A percentile compares a stretch with the other conserved stretches of the same genome.
Evolutionary conservation across 2,329 filamentous ascomycete genomes (phyloP).

Genomic region (Verticillium alfalfae): DNA sequence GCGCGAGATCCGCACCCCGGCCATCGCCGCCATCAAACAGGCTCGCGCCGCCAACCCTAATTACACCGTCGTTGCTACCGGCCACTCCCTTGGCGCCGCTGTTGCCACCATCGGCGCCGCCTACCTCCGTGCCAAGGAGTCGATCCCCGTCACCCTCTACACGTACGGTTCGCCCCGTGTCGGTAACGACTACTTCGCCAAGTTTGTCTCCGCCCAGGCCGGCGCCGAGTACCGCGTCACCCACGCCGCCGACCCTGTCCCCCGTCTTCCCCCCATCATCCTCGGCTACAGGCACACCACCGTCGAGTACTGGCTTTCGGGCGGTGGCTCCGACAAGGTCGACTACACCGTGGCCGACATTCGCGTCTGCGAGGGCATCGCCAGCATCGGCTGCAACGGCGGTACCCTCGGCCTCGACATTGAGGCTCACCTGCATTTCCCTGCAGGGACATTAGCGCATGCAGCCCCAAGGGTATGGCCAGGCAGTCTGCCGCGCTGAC

Average conservation of each 20-base stretch:
- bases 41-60: slow-evolving; percentile 40
- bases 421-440: slow-evolving; percentile 40
- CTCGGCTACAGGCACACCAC: slow-evolving; percentile 61
- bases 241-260: slow-evolving; percentile 62
- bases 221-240: slow-evolving; percentile 59
- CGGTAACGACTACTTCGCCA: slow-evolving; percentile 50
- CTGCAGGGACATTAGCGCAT: slow-evolving; percentile 34
- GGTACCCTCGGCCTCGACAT: slow-evolving; percentile 38
- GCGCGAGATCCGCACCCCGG: slow-evolving; percentile 40
- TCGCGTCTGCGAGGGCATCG: slow-evolving; percentile 40
- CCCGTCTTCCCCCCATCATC: slow-evolving; percentile 57
- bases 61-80: slow-evolving; percentile 53
- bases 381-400: slow-evolving; percentile 45
- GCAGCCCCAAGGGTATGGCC: slow-evolving; percentile 19
- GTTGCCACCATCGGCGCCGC: slow-evolving; percentile 56
- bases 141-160: slow-evolving; percentile 50
- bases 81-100: slow-evolving; percentile 65
- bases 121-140: slow-evolving; percentile 42
- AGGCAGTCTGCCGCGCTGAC: slow-evolving; percentile 8
- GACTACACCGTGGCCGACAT: slow-evolving; percentile 34
- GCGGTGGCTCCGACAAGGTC: slow-evolving; percentile 22
- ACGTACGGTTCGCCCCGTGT: slow-evolving; percentile 63
- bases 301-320: slow-evolving; percentile 62
- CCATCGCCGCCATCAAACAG: slow-evolving; percentile 34
- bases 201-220: slow-evolving; percentile 46